phyloP scores from a whole-genome alignment of 192 early-diverging fungal species.

The Backusella mclennaniae region DNA sequence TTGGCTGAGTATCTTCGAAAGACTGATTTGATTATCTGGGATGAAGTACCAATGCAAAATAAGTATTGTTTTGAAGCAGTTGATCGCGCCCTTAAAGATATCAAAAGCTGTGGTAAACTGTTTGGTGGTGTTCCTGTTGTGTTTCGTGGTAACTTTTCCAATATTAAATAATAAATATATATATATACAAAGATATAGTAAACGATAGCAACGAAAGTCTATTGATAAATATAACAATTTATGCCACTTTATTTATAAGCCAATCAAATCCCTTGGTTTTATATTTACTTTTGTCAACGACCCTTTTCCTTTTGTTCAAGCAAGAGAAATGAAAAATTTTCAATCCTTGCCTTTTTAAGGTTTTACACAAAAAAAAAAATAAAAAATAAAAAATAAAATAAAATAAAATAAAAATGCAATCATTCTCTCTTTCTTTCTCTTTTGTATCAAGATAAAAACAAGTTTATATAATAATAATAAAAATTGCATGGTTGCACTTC shows the following conservation, averaged over 20 bases:
- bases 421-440: neutral
- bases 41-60: constrained; percentile 10
- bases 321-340: neutral
- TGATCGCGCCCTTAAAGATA: neutral
- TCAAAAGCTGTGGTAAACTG: neutral
- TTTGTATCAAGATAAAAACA: neutral
- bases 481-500: constrained; percentile 1
- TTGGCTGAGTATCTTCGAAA: neutral
- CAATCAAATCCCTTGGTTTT: neutral
- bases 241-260: neutral
- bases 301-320: neutral
- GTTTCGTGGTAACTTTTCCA: neutral
- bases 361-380: neutral
- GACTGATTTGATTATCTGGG: neutral
- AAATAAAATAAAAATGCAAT: too few relatives aligned
- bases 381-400: too few relatives aligned
- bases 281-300: neutral
- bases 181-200: too few relatives aligned
- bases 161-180: too few relatives aligned
- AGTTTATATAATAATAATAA: neutral
- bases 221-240: neutral
- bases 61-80: neutral
- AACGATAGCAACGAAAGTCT: too few relatives aligned
- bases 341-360: neutral
- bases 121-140: neutral